Base-by-base conservation (phyloP, 2,329 filamentous ascomycete genomes). In the Pseudophaeomoniella oleicola region DNA sequence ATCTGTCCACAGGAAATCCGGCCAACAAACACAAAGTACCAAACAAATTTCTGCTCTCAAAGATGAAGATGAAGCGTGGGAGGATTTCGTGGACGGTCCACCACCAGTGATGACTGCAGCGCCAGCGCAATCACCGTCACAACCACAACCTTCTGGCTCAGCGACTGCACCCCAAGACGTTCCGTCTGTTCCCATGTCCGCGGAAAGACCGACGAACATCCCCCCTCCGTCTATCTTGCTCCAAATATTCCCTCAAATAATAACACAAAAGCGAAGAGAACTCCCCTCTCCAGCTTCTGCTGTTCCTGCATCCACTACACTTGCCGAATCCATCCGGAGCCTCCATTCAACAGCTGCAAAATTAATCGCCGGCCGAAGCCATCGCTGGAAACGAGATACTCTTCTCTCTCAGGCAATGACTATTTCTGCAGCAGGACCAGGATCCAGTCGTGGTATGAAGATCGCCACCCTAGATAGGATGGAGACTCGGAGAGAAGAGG, bases 351-450 rank as follows among this genome's bases (percentile, higher is more conserved):
- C 85, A 9, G 77, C 80, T 16, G 82, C 75, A n/a, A 80, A 79
- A 32, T 71, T 94, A 35, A 77, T 94, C 39, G 81, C 83, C 2
- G 88, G 87, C 9, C 78, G 88, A 39, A 86, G 83, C 50, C 64
- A 81, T 36, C 79, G 88, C 39, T 96, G 88, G 88, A 88, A 93
- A 54, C 74, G 88, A 37, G 88, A 96, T 57, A 79, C 75, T 42
- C 76, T 85, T 42, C 65, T 96, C 10, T 74, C 82, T 2, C 85
- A 94, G 56, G 78, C 79, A 50, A 94, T 93, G 82, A 77, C 81
- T 39, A 93, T 96, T 42, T 75, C 75, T 0, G 72, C 72, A 14
- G 83, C 84, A 1, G 75, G 76, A 12, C 72, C 78, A 2, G 78
- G 77, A 3, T 72, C 76, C 37, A 84, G 82, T 48, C 56, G 61